phyloP scores from a whole-genome alignment of 352 stramenopile genomes.

The Phytophthora pini region DNA sequence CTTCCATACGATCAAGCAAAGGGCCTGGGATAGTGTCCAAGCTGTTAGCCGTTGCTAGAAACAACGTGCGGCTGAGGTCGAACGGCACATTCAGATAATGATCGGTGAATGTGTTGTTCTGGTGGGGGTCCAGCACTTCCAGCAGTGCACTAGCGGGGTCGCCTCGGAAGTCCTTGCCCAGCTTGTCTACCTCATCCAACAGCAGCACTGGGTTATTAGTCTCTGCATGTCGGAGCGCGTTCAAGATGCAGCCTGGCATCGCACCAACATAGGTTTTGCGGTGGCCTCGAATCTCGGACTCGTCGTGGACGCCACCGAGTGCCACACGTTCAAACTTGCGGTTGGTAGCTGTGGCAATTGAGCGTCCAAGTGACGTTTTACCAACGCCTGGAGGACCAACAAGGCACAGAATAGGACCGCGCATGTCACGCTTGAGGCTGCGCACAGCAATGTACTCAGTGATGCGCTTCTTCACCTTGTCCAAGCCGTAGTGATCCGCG shows the following conservation, averaged over 20 bases:
- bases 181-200: conserved; percentile 90
- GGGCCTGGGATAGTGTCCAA: conserved; percentile 79
- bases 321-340: conserved; percentile 81
- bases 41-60: conserved; percentile 87
- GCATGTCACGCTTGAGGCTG: conserved; percentile 82
- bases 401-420: conserved; percentile 90
- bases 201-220: conserved; percentile 82
- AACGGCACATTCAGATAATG: conserved; percentile 90
- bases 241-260: conserved; percentile 87
- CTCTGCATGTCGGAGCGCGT: conserved; percentile 75
- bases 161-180: conserved; percentile 76
- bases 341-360: conserved; percentile 76
- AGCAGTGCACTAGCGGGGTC: conserved; percentile 76
- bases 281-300: conserved; percentile 87
- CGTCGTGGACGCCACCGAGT: conserved; percentile 81
- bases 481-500: conserved; percentile 81
- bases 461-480: conserved; percentile 89
- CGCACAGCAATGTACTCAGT: conserved; percentile 88
- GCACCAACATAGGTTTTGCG: conserved; percentile 90
- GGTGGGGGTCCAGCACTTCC: conserved; percentile 87
- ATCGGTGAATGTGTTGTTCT: conserved; percentile 89
- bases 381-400: conserved; percentile 85
- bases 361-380: conserved; percentile 87
- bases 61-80: conserved; percentile 85
- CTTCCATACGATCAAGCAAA: conserved; percentile 86